A percentile compares a stretch with the other conserved stretches of the same genome.
Conservation (phyloP, 208 protist species). For the Wallacemonas rigidus region DNA sequence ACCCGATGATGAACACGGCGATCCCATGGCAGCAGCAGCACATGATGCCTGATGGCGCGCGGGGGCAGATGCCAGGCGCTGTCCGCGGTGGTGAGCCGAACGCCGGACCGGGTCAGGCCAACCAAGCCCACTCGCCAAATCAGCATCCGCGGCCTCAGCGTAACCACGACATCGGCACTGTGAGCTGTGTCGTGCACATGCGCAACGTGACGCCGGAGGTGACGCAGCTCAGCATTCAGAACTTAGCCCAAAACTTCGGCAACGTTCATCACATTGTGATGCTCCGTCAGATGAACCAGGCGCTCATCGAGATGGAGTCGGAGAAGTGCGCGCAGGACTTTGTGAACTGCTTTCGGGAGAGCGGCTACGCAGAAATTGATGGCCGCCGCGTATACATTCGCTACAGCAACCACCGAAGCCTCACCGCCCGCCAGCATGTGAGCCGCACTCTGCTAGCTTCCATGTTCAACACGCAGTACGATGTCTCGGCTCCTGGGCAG, state of each 20-base stretch:
- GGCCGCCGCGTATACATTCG: conserved; percentile 91
- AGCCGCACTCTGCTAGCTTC: conserved; percentile 89
- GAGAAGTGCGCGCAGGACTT: conserved; percentile 86
- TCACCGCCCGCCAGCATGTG: conserved; percentile 88
- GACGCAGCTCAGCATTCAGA: conserved; percentile 90
- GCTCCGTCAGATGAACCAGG: conserved; percentile 94
- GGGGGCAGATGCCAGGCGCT: neutral
- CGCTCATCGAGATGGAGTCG: conserved; percentile 92
- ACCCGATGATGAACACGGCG: conserved; percentile 13
- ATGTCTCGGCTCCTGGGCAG: conserved; percentile 78
- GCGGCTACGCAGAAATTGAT: conserved; percentile 90
- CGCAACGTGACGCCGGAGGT: conserved; percentile 91
- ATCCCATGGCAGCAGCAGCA: conserved; percentile 28
- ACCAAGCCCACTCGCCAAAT: conserved; percentile 16
- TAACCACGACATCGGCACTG: conserved; percentile 89
- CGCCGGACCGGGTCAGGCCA: neutral
- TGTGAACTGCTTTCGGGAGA: conserved; percentile 86
- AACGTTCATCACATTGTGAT: conserved; percentile 93
- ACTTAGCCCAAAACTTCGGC: conserved; percentile 85
- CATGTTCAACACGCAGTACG: conserved; percentile 94
- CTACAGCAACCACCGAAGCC: conserved; percentile 89
- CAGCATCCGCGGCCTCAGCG: conserved; percentile 30
- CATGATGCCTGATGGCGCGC: neutral
- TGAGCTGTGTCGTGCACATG: conserved; percentile 88
- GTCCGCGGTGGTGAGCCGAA: neutral